A percentile compares a stretch with the other conserved stretches of the same genome.
These are phyloP conservation scores for Oryza meyeriana DNA, from an alignment of 176 grass and related monocot species.

Conservation along the genomic window DNA sequence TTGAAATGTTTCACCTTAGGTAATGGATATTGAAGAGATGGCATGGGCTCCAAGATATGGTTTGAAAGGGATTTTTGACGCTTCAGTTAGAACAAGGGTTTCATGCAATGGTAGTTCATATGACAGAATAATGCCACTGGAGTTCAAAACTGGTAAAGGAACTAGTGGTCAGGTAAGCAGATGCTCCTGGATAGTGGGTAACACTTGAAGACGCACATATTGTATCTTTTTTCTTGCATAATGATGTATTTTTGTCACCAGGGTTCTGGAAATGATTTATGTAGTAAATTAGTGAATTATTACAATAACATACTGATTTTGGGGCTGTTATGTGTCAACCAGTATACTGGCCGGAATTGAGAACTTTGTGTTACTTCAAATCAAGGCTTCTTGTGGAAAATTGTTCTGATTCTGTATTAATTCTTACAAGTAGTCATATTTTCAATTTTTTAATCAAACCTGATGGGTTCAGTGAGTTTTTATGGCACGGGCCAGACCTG, in stretches of 20 bases:
- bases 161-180: slow-evolving; percentile 82
- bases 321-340: background rate
- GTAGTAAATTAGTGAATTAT: background rate
- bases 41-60: slow-evolving; percentile 95
- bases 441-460: background rate
- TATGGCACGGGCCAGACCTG: background rate
- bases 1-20: slow-evolving; percentile 51
- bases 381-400: background rate
- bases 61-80: slow-evolving; percentile 89
- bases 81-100: slow-evolving; percentile 70
- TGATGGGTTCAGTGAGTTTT: background rate
- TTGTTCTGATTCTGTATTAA: background rate
- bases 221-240: background rate
- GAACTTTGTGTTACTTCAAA: slow-evolving; percentile 10
- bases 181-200: slow-evolving; percentile 21
- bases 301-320: slow-evolving; percentile 10
- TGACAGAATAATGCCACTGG: slow-evolving; percentile 80
- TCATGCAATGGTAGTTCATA: slow-evolving; percentile 46
- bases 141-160: slow-evolving; percentile 95
- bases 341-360: background rate
- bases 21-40: slow-evolving; percentile 98
- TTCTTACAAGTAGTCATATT: background rate
- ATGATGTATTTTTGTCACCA: background rate
- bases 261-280: background rate
- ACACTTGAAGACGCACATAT: slow-evolving; percentile 1